Percentiles rank a stretch among this genome's conserved stretches.
Conservation (phyloP, 1,139 yeast genomes). For the Protomyces pachydermus region DNA sequence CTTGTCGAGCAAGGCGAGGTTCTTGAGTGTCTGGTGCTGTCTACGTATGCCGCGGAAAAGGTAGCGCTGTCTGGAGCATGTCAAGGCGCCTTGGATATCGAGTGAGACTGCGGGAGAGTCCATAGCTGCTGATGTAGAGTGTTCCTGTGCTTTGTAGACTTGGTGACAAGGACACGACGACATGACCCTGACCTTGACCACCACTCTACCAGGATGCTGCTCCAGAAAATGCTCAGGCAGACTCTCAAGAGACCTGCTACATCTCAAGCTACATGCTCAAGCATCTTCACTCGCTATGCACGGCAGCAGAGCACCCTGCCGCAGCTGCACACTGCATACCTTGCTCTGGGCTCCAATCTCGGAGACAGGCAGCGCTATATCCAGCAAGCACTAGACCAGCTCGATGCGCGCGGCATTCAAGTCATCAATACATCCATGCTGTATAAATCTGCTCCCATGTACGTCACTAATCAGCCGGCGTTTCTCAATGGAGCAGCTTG, state of each 20-base stretch:
- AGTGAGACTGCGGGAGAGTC: background rate
- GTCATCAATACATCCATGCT: conserved; percentile 66
- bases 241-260: too few species aligned
- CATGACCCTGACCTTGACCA: too few species aligned
- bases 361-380: conserved; percentile 70
- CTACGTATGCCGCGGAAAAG: conserved; percentile 8
- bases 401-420: conserved; percentile 46
- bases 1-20: conserved; percentile 7
- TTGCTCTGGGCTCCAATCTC: conserved; percentile 86
- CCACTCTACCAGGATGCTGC: too few species aligned
- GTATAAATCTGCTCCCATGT: conserved; percentile 91
- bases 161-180: background rate
- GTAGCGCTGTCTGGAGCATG: conserved; percentile 16
- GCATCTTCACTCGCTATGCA: too few species aligned
- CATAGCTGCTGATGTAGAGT: background rate
- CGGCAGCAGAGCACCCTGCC: too few species aligned
- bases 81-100: conserved; percentile 1
- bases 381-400: conserved; percentile 49
- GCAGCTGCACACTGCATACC: conserved; percentile 44
- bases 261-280: too few species aligned
- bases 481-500: conserved; percentile 63
- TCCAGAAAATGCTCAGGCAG: too few species aligned
- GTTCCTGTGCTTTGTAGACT: background rate
- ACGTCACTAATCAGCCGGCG: conserved; percentile 68
- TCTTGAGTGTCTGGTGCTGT: conserved; percentile 13